Percentiles rank a stretch among this genome's conserved stretches.
These are phyloP conservation scores for Aspergillus vadensis DNA, from an alignment of 2,329 filamentous ascomycete genomes.

Conservation along the genomic window DNA sequence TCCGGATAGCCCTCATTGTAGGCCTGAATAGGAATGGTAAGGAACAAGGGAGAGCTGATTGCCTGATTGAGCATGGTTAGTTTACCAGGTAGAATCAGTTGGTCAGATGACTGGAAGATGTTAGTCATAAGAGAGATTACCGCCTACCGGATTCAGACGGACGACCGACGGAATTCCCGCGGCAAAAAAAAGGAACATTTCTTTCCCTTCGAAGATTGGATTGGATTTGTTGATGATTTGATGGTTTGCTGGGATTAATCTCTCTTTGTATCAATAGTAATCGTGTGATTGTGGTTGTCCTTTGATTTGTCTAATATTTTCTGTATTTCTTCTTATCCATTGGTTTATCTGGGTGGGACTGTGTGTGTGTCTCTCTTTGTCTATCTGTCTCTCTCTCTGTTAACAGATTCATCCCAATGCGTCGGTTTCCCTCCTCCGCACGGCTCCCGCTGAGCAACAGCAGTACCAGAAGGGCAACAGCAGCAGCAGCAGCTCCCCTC, in stretches of 20 bases:
- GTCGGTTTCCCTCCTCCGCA: conserved; percentile 38
- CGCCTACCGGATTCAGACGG: conserved; percentile 14
- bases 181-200: neutral
- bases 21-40: neutral
- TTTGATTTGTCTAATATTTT: conserved; percentile 8
- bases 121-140: conserved; percentile 4
- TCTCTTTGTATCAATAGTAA: neutral
- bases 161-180: neutral
- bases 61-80: neutral
- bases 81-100: too few species aligned
- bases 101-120: neutral
- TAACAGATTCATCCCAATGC: conserved; percentile 24
- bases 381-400: too few species aligned
- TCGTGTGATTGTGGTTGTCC: neutral
- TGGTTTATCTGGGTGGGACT: conserved; percentile 5
- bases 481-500: neutral
- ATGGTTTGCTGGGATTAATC: neutral
- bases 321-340: conserved; percentile 12
- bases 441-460: conserved; percentile 37
- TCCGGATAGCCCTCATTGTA: neutral
- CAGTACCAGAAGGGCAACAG: conserved; percentile 24
- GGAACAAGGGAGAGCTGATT: neutral
- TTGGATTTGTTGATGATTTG: neutral
- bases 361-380: too few species aligned
- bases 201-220: neutral